Conservation (phyloP, 2,329 filamentous ascomycete genomes). For the Colletotrichum theobromicola region DNA sequence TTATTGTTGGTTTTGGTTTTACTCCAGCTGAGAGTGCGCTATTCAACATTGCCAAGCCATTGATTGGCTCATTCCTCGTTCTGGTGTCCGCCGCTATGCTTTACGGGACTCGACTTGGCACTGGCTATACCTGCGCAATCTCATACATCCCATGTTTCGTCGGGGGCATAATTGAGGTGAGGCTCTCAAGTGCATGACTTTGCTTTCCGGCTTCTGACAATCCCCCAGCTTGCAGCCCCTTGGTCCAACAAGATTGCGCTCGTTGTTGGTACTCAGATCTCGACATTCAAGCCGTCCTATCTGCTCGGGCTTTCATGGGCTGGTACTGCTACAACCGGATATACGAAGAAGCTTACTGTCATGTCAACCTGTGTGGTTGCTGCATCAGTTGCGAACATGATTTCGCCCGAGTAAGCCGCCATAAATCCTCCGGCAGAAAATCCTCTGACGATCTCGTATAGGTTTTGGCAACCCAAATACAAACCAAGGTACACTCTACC, state of each 20-base stretch:
- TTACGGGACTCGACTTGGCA: constrained; percentile 23
- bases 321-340: constrained; percentile 26
- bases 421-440: not conserved
- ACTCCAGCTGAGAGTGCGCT: constrained; percentile 27
- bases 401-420: constrained; percentile 30
- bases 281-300: constrained; percentile 33
- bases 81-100: constrained; percentile 26
- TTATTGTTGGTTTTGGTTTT: constrained; percentile 28
- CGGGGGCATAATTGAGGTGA: constrained; percentile 26
- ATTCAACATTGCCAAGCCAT: constrained; percentile 28
- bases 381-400: constrained; percentile 29
- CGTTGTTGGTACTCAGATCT: constrained; percentile 32
- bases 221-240: constrained; percentile 20
- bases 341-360: constrained; percentile 27
- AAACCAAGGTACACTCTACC: constrained; percentile 25
- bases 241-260: constrained; percentile 32
- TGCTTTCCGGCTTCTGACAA: not conserved
- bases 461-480: constrained; percentile 28
- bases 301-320: constrained; percentile 31
- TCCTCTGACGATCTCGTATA: not conserved
- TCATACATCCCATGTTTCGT: constrained; percentile 29
- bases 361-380: constrained; percentile 28
- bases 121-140: constrained; percentile 30
- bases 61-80: constrained; percentile 23
- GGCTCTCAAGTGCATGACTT: not conserved